These are phyloP conservation scores for Schwanniomyces vanrijiae DNA, from an alignment of 805 yeast genomes.

Conservation along the genomic window DNA sequence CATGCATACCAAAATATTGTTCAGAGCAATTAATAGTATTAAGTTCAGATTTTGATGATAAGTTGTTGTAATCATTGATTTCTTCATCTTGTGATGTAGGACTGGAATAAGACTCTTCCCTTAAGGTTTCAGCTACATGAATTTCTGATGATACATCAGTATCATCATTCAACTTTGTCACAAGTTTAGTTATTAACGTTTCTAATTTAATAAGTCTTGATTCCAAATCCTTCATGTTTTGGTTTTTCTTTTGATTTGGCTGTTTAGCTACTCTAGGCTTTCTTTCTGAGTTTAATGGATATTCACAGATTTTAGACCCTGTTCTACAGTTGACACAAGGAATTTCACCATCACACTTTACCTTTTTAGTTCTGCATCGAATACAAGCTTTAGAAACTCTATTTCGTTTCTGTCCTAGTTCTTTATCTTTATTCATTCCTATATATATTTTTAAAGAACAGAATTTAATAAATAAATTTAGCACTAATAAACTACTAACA, in stretches of 20 bases:
- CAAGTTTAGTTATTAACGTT: conserved; percentile 13
- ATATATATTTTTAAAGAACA: not conserved
- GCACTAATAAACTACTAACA: not conserved
- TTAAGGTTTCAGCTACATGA: not conserved
- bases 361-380: conserved; percentile 47
- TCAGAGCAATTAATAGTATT: conserved; percentile 6
- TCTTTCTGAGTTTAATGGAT: conserved; percentile 13
- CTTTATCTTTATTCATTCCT: not conserved
- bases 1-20: conserved; percentile 36
- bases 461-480: too few species aligned
- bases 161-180: conserved; percentile 10
- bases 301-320: conserved; percentile 26
- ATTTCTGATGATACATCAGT: not conserved
- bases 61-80: not conserved
- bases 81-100: not conserved
- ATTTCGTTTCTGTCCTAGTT: conserved; percentile 1
- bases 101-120: not conserved
- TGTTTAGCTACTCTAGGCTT: conserved; percentile 13
- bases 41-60: not conserved
- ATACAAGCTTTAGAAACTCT: conserved; percentile 41
- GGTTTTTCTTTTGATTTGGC: conserved; percentile 1
- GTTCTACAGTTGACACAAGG: conserved; percentile 46
- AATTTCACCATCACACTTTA: conserved; percentile 49
- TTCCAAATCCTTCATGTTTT: conserved; percentile 9
- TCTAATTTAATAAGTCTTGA: conserved; percentile 15